Evolutionary conservation across 1,284 basidiomycete genomes (phyloP).

Genomic region (Tylopilus sp.): DNA sequence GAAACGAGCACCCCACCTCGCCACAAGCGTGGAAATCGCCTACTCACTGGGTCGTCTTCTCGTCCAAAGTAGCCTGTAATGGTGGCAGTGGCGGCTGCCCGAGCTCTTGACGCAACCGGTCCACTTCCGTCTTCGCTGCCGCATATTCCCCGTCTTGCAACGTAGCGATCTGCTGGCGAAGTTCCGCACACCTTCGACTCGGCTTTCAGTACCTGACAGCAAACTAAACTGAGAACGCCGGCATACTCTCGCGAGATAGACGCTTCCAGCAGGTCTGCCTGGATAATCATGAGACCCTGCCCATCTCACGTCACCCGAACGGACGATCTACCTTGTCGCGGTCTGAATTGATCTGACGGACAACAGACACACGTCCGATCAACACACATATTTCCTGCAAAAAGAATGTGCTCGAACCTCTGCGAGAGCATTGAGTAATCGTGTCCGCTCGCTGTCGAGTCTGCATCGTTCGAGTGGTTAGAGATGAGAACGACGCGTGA

Average conservation of each 20-base stretch:
- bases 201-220: conserved; percentile 9
- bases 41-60: conserved; percentile 67
- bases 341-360: conserved; percentile 66
- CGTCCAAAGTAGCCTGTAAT: conserved; percentile 67
- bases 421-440: conserved; percentile 60
- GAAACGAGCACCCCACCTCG: background rate
- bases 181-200: conserved; percentile 53
- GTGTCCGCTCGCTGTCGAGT: conserved; percentile 66
- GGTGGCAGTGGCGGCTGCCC: conserved; percentile 68
- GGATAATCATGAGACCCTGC: conserved; percentile 11
- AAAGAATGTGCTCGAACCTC: conserved; percentile 45
- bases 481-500: conserved; percentile 15
- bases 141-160: conserved; percentile 74
- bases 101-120: conserved; percentile 65
- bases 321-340: conserved; percentile 57
- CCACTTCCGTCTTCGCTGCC: conserved; percentile 67
- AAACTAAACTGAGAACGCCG: conserved; percentile 3
- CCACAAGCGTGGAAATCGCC: conserved; percentile 13
- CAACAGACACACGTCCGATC: conserved; percentile 3
- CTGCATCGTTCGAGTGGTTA: conserved; percentile 36
- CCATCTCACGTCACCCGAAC: conserved; percentile 4
- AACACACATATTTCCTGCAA: conserved; percentile 5
- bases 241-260: conserved; percentile 61
- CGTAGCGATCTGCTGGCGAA: conserved; percentile 58
- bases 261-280: conserved; percentile 54